A percentile compares a stretch with the other conserved stretches of the same genome.
These are phyloP conservation scores for Bryoglossum gracile DNA, from an alignment of 495 filamentous ascomycete species.

Conservation along the genomic window DNA sequence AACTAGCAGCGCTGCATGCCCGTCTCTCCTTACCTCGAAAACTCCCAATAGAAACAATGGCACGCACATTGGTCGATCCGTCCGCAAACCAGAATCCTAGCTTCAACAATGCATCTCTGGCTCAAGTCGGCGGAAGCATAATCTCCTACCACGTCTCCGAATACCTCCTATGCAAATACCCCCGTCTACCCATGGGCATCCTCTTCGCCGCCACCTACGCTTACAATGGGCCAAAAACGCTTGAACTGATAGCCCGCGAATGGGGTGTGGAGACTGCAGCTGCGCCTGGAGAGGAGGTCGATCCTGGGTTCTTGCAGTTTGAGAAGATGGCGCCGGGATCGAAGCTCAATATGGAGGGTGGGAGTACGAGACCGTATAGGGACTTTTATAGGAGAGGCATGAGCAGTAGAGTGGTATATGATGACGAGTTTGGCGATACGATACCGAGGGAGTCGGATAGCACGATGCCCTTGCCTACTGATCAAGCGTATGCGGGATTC, in stretches of 20 bases:
- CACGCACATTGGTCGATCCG: conserved; percentile 74
- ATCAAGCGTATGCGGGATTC: conserved; percentile 53
- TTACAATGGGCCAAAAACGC: conserved; percentile 64
- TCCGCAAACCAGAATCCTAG: conserved; percentile 67
- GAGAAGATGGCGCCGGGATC: conserved; percentile 48
- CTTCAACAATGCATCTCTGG: conserved; percentile 79
- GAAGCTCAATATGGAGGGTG: conserved; percentile 26
- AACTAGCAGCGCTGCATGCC: conserved; percentile 88
- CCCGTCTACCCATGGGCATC: conserved; percentile 77
- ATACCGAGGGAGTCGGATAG: conserved; percentile 6
- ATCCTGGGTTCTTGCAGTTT: conserved; percentile 89
- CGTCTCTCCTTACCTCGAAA: conserved; percentile 76
- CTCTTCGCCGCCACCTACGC: conserved; percentile 77
- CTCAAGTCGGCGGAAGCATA: conserved; percentile 72
- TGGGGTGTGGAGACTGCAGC: conserved; percentile 89
- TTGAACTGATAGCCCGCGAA: conserved; percentile 61
- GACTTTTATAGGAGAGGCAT: conserved; percentile 62
- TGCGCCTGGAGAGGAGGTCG: conserved; percentile 80
- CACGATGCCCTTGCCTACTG: conserved; percentile 27
- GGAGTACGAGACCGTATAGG: conserved; percentile 34
- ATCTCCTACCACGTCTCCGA: conserved; percentile 83
- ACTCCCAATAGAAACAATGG: conserved; percentile 79
- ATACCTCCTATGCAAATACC: conserved; percentile 77
- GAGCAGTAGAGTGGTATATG: conserved; percentile 63
- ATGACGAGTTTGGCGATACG: conserved; percentile 69